Base-by-base conservation (phyloP, 257 asterid genomes). In the Solanum ahanhuiri region DNA sequence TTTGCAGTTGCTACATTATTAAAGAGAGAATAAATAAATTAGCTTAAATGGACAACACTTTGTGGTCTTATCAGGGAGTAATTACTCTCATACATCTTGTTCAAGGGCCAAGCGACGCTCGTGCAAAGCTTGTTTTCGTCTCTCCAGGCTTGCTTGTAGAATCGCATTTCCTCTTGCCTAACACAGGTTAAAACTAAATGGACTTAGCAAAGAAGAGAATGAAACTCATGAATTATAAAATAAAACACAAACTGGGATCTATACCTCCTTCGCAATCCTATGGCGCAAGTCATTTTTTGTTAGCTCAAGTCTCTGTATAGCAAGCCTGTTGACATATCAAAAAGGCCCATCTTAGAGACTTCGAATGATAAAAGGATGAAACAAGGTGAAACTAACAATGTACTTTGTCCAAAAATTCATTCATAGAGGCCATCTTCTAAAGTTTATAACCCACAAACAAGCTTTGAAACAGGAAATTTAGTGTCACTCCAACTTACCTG, bases 101-200 rank as follows among this genome's bases (percentile, higher is more conserved):
- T 96, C 99, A 82, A 96, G 99, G 34, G 98, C 95, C 91, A 96
- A 91, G 63, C 96, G 98, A 18, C 98, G 98, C 91, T 96, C 98
- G 58, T 93, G 98, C 93, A 96, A 92, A 86, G 99, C 99, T 91
- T 96, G 99, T 90, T 96, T 96, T 91, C 99, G 91, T 89, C 98
- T 93, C 91, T 96, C 98, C 92, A 96, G 91, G 92, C 99, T 96
- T 88, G 99, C 98, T 91, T 96, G 98, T 91, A 96, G 88, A 88
- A 96, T 96, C 63, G 98, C 99, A 89, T 96, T 96, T 85, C 98
- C 98, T 91, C 96, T 94, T 82, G 98, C 98, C 99, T 96, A 71
- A 76, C 79, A 58, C 31, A 85, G 71, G 45, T 48, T 23, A 43
- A 85, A 71, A 31, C 31, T 10, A 66, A 70, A 48, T 48, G 67